Conservation (phyloP, 2,329 filamentous ascomycete species). For the Fusarium marasasianum region DNA sequence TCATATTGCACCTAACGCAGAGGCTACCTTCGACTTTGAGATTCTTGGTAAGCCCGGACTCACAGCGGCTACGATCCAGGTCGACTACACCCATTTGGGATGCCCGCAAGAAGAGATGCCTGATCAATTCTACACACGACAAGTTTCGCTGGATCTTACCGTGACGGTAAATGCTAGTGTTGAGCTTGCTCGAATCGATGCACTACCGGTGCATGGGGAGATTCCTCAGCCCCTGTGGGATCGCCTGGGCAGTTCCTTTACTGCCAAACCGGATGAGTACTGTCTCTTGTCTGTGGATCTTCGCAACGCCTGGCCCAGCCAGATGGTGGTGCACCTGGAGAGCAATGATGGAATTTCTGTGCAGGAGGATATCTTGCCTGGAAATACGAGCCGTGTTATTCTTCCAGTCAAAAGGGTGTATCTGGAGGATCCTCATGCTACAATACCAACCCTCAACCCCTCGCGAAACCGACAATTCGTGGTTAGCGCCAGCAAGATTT, state of each 20-base stretch:
- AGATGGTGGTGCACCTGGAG: conserved; percentile 73
- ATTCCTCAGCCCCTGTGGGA: conserved; percentile 71
- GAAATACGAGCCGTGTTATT: conserved; percentile 77
- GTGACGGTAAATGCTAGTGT: conserved; percentile 93
- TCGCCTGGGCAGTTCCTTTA: conserved; percentile 49
- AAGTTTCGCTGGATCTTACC: conserved; percentile 81
- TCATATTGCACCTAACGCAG: conserved; percentile 73
- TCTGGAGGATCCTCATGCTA: conserved; percentile 77
- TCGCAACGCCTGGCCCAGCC: conserved; percentile 88
- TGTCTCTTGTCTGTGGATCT: conserved; percentile 86
- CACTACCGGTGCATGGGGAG: conserved; percentile 75
- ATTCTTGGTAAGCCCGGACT: conserved; percentile 87
- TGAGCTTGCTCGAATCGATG: conserved; percentile 81
- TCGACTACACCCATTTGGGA: conserved; percentile 88
- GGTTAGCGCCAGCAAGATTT: conserved; percentile 81
- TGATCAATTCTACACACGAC: conserved; percentile 83
- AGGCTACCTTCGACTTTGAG: conserved; percentile 81
- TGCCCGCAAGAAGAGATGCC: conserved; percentile 72
- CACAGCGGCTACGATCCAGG: conserved; percentile 79
- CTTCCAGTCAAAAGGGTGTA: conserved; percentile 80
- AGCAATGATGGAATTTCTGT: conserved; percentile 59
- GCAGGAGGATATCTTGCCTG: conserved; percentile 69
- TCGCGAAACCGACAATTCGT: conserved; percentile 92
- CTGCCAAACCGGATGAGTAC: conserved; percentile 66
- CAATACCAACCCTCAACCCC: conserved; percentile 83